These are phyloP conservation scores for Somion occarium DNA, from an alignment of 1,284 basidiomycete genomes.

Conservation along the genomic window DNA sequence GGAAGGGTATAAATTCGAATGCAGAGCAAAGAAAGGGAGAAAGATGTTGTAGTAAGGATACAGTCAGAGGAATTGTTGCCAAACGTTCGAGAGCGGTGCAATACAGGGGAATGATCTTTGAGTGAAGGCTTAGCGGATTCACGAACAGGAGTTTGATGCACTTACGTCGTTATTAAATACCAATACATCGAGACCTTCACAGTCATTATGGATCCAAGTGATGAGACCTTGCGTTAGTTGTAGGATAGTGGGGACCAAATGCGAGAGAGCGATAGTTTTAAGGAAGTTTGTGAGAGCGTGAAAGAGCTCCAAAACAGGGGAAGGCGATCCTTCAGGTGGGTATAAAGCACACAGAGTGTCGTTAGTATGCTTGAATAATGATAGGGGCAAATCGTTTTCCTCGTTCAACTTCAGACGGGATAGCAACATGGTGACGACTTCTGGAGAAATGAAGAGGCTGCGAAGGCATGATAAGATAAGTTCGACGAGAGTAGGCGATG, in stretches of 20 bases:
- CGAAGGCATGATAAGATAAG: neutral
- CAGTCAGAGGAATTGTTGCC: conserved; percentile 30
- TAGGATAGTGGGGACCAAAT: conserved; percentile 29
- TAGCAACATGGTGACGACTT: conserved; percentile 7
- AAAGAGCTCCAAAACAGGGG: neutral
- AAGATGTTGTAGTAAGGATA: conserved; percentile 33
- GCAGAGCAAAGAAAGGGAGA: conserved; percentile 41
- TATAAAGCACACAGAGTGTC: neutral
- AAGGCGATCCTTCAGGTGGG: neutral
- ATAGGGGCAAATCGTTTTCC: neutral
- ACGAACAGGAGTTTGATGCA: conserved; percentile 5
- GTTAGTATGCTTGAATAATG: neutral
- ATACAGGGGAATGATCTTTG: conserved; percentile 44
- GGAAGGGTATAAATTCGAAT: conserved; percentile 40
- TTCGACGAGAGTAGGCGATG: neutral
- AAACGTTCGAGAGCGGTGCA: conserved; percentile 35
- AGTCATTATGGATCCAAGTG: conserved; percentile 49
- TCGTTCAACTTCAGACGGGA: neutral
- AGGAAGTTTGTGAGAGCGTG: neutral
- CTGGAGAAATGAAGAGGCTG: neutral
- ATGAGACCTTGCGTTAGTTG: conserved; percentile 35
- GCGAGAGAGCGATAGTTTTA: conserved; percentile 7
- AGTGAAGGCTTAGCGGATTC: conserved; percentile 5
- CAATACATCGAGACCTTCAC: conserved; percentile 31
- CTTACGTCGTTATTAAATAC: conserved; percentile 47